Evolutionary conservation across 805 yeast genomes (phyloP).

Genomic region (Saccharomyces jurei): DNA sequence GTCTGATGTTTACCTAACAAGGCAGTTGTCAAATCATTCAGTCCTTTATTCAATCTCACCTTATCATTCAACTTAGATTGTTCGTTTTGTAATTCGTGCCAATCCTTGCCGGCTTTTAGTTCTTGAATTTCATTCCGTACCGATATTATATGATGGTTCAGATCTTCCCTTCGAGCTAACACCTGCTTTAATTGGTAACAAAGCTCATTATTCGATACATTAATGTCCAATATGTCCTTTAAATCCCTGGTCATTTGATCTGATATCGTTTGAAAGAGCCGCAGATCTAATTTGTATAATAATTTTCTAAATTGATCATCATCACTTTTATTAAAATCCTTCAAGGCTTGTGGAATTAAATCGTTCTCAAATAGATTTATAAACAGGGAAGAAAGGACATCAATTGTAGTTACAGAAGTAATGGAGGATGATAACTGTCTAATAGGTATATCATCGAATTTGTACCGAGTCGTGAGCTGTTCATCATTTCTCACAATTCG

Average conservation of each 20-base stretch:
- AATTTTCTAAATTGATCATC: conserved; percentile 10
- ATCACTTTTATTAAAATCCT: conserved; percentile 13
- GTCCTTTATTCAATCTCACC: conserved; percentile 9
- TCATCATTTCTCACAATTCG: conserved; percentile 9
- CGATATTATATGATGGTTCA: conserved; percentile 13
- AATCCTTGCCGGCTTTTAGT: conserved; percentile 12
- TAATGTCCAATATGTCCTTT: conserved; percentile 25
- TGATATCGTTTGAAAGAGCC: conserved; percentile 17
- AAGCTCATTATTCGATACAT: conserved; percentile 26
- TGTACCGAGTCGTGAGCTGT: conserved; percentile 3
- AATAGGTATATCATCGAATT: conserved; percentile 11
- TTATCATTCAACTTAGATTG: conserved; percentile 9
- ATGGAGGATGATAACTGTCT: conserved; percentile 18
- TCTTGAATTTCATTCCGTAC: conserved; percentile 10
- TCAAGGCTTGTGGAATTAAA: conserved; percentile 20
- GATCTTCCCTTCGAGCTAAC: conserved; percentile 8
- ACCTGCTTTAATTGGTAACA: conserved; percentile 18
- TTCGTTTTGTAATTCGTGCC: conserved; percentile 11
- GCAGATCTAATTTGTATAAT: conserved; percentile 22
- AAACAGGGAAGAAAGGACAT: conserved; percentile 16
- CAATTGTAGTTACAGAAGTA: conserved; percentile 22
- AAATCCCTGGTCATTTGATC: conserved; percentile 18
- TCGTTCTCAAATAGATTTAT: conserved; percentile 16
- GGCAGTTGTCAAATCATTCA: conserved; percentile 8
- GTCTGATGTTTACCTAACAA: conserved; percentile 2